Conservation (phyloP, 768 basidiomycete species). For the Macrolepiota albuminosa region DNA sequence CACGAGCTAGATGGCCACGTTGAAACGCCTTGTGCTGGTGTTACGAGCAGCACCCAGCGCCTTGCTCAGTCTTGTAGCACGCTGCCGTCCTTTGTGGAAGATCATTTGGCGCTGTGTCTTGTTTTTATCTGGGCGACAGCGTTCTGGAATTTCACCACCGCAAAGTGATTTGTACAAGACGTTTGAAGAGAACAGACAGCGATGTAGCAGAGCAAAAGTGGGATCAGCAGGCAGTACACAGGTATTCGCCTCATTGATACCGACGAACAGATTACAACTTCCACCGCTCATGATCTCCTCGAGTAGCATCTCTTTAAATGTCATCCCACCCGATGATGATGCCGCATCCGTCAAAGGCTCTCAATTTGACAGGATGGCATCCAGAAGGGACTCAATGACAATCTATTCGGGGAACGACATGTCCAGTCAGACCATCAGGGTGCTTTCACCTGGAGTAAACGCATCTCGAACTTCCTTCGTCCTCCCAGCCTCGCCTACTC, state of each 20-base stretch:
- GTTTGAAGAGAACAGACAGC: not conserved
- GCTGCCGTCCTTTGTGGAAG: not conserved
- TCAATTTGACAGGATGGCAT: not conserved
- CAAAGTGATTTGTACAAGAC: not conserved
- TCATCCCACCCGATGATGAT: conserved; percentile 1
- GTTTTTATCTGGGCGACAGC: not conserved
- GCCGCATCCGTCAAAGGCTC: not conserved
- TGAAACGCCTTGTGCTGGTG: not conserved
- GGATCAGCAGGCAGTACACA: not conserved
- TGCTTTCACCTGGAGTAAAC: not conserved
- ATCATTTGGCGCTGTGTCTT: not conserved
- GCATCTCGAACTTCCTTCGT: not conserved
- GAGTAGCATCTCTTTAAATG: not conserved
- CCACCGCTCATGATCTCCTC: not conserved
- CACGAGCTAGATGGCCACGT: not conserved
- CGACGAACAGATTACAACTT: not conserved
- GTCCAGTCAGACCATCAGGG: not conserved
- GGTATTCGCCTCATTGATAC: not conserved
- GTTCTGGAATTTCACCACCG: not conserved
- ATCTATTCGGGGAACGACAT: not conserved
- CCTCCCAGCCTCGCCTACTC: not conserved
- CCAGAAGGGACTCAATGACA: not conserved
- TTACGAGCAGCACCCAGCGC: not conserved
- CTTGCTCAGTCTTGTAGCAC: not conserved
- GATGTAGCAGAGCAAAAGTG: not conserved